These are phyloP conservation scores for Trifolium pratense DNA, from an alignment of 306 rosid genomes.

Conservation along the genomic window DNA sequence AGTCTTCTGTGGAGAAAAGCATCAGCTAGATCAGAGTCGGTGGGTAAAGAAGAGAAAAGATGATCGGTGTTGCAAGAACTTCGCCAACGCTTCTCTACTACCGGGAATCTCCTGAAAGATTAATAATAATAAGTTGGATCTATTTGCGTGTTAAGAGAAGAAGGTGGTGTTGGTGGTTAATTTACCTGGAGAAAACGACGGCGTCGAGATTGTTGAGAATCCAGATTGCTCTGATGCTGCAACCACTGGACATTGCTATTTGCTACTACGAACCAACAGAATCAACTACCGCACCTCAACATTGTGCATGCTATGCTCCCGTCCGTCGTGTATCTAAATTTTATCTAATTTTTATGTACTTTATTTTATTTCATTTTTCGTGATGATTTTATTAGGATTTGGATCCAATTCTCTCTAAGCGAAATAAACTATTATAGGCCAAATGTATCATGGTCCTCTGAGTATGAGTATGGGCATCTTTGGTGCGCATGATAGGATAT, in stretches of 20 bases:
- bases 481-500: too few relatives aligned
- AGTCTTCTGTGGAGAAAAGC: conserved; percentile 69
- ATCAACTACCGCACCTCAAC: background rate
- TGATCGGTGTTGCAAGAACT: conserved; percentile 52
- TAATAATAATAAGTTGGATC: background rate
- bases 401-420: too few relatives aligned
- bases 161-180: background rate
- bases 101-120: conserved; percentile 78
- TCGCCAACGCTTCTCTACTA: conserved; percentile 93
- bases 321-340: background rate
- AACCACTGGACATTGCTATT: conserved; percentile 72
- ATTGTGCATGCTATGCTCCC: too few relatives aligned
- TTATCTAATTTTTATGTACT: too few relatives aligned
- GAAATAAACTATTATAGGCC: too few relatives aligned
- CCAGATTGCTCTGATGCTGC: conserved; percentile 93
- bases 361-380: too few relatives aligned
- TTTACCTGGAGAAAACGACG: conserved; percentile 79
- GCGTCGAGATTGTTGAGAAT: conserved; percentile 82
- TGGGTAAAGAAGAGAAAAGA: conserved; percentile 55
- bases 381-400: too few relatives aligned
- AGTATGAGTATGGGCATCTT: too few relatives aligned
- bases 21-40: conserved; percentile 67
- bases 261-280: background rate
- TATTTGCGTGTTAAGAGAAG: background rate
- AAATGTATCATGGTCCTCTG: too few relatives aligned